phyloP scores from a whole-genome alignment of 306 rosid species.

The Sicyos baderoa region DNA sequence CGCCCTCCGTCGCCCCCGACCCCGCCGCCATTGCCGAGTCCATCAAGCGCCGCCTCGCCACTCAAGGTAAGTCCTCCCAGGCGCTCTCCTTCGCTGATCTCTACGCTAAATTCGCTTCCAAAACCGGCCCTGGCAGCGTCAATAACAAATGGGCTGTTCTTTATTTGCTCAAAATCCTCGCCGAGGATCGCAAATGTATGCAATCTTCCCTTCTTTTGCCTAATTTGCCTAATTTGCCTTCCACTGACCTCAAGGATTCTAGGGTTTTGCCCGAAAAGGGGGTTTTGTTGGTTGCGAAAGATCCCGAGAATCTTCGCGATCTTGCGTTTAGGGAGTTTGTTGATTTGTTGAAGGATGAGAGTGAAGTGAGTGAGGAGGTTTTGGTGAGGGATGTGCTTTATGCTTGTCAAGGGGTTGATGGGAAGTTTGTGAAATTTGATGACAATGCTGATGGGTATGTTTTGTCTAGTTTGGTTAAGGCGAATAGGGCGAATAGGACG shows the following conservation, averaged over 20 bases:
- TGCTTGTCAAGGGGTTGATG: constrained; percentile 91
- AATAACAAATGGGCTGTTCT: constrained; percentile 88
- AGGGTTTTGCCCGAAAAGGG: constrained; percentile 42
- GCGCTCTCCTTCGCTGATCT: constrained; percentile 91
- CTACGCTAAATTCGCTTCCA: constrained; percentile 61
- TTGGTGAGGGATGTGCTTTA: constrained; percentile 79
- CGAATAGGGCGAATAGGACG: constrained; percentile 50
- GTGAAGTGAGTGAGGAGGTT: constrained; percentile 67
- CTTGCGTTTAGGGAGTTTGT: constrained; percentile 62
- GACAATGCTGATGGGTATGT: constrained; percentile 38
- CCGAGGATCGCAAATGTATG: constrained; percentile 48
- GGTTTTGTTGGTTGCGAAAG: constrained; percentile 55
- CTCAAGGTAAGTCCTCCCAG: constrained; percentile 71
- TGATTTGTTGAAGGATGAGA: constrained; percentile 61
- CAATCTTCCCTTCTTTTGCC: constrained; percentile 50
- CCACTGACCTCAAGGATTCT: constrained; percentile 31
- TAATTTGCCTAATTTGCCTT: constrained; percentile 48
- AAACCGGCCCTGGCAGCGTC: constrained; percentile 56
- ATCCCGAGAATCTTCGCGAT: constrained; percentile 65
- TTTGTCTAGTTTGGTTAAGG: constrained; percentile 48
- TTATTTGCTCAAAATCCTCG: constrained; percentile 60
- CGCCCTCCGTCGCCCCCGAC: constrained; percentile 78
- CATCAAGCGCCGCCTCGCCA: constrained; percentile 82
- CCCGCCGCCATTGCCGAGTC: constrained; percentile 83
- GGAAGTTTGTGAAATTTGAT: constrained; percentile 60